Evolutionary conservation across 2,329 filamentous ascomycete species (phyloP), one percentile per base, ranked within the genome.

Genomic region (Ceratocystis albifundus): DNA sequence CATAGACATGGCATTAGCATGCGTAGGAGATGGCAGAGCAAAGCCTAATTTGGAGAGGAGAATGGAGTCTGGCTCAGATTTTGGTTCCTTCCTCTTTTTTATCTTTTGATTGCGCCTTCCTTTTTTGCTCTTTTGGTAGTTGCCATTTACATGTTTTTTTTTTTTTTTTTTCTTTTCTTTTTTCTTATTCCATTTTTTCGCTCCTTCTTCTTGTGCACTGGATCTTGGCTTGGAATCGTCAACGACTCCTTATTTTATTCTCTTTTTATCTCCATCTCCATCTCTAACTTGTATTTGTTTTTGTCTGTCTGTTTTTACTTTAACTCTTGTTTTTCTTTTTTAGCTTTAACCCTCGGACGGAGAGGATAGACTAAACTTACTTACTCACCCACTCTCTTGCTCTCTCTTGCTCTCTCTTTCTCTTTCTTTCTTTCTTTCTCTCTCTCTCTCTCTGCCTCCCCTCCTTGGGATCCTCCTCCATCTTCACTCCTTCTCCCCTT

Each of bases 311-410:
- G 25, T 64, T 28, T 59, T 59, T 32, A 15, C 62, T 59, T 59
- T 32, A 15, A 55, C 41, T 62, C 55, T 66, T 25, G 41, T 65
- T 17, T 17, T 22, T 65, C 17, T 65, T 59, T 65, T 59, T 45
- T 57, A 22, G 36, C 36, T 41, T 41, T 41, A 41, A 41, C 36
- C 36, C 36, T 41, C 36, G 15, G 36, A 41, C 36, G 36, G 36
- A 41, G 12, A 41, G 36, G n/a, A n/a, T n/a, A n/a, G n/a, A n/a
- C n/a, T n/a, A n/a, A n/a, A n/a, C n/a, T n/a, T n/a, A n/a, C n/a
- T n/a, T n/a, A n/a, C n/a, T n/a, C n/a, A n/a, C n/a, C n/a, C n/a
- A n/a, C n/a, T n/a, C n/a, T n/a, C n/a, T n/a, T n/a, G n/a, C n/a
- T n/a, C n/a, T n/a, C n/a, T n/a, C n/a, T n/a, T n/a, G n/a, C n/a